Evolutionary conservation across 345 rosid genomes (phyloP), one percentile per base, ranked within the genome.

Genomic region (Nephelium lappaceum): DNA sequence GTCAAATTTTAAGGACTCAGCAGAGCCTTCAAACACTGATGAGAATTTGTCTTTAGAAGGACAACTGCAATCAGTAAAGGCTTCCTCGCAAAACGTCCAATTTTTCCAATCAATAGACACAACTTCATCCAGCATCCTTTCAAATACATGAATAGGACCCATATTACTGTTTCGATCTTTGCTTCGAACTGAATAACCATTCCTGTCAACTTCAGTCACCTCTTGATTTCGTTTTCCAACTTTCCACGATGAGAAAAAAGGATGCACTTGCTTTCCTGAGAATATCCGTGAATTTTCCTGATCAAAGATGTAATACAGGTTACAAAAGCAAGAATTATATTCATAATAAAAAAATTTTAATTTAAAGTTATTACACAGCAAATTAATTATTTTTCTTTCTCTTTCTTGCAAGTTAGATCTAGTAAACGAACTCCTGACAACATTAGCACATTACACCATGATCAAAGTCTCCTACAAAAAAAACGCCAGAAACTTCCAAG

Each of bases 101-200:
- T 85, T 81, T 76, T 81, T 88, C 99, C 99, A 96, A 85, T 94
- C 95, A 85, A 91, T 78, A 79, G 83, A 41, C 75, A 27, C 75
- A 67, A 60, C 78, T 74, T 78, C 86, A 79, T 89, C 93, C 87
- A 80, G 85, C 67, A 62, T 79, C 79, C 81, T 91, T 49, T 94
- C 99, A 85, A 93, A 92, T 27, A 96, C 93, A 79, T 96, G 99
- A 76, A 96, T 89, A 77, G 99, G 99, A 70, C 98, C 93, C 4
- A 89, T 63, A 43, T 83, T 76, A 79, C 51, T 66, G 43, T 42
- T 43, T 84, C 66, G 71, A 43, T 78, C 78, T 62, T 83, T 91
- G 83, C 66, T 79, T 77, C 61, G 81, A 47, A 71, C 80, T 63
- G 64, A 79, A 81, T 73, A 19, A 21, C 64, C 25, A 71, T 81